Evolutionary conservation across 805 yeast genomes (phyloP).

Genomic region (Ogataea trehaloabstinens): DNA sequence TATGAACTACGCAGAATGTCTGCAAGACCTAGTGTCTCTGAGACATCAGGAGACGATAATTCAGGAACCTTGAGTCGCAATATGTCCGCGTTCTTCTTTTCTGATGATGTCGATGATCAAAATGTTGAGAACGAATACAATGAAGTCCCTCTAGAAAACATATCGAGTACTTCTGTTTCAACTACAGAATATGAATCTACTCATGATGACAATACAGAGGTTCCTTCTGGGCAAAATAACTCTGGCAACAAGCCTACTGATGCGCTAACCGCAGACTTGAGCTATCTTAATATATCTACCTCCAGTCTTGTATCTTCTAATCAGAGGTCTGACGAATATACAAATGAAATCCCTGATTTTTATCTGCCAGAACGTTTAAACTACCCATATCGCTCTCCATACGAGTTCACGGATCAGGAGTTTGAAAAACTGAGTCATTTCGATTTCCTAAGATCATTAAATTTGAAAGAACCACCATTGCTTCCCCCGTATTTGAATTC

Average conservation of each 20-base stretch:
- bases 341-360: slow-evolving; percentile 34
- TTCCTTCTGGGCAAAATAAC: neutral
- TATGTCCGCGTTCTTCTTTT: slow-evolving; percentile 27
- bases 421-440: slow-evolving; percentile 33
- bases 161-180: slow-evolving; percentile 13
- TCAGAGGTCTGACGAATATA: slow-evolving; percentile 19
- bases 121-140: slow-evolving; percentile 22
- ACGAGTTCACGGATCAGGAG: slow-evolving; percentile 34
- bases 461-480: slow-evolving; percentile 34
- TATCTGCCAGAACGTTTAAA: slow-evolving; percentile 29
- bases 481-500: slow-evolving; percentile 39
- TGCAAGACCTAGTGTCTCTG: neutral
- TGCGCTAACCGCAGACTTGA: slow-evolving; percentile 1
- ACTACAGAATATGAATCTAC: slow-evolving; percentile 8
- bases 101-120: slow-evolving; percentile 24
- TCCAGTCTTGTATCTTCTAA: slow-evolving; percentile 6
- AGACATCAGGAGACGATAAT: neutral
- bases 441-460: slow-evolving; percentile 30
- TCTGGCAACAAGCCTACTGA: neutral
- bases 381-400: slow-evolving; percentile 33
- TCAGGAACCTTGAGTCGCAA: slow-evolving; percentile 11
- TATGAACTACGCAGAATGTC: slow-evolving; percentile 3
- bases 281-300: slow-evolving; percentile 16
- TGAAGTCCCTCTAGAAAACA: slow-evolving; percentile 19
- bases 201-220: slow-evolving; percentile 1